Conservation (phyloP, 2,329 filamentous ascomycete species). For the Penicillium sp. region DNA sequence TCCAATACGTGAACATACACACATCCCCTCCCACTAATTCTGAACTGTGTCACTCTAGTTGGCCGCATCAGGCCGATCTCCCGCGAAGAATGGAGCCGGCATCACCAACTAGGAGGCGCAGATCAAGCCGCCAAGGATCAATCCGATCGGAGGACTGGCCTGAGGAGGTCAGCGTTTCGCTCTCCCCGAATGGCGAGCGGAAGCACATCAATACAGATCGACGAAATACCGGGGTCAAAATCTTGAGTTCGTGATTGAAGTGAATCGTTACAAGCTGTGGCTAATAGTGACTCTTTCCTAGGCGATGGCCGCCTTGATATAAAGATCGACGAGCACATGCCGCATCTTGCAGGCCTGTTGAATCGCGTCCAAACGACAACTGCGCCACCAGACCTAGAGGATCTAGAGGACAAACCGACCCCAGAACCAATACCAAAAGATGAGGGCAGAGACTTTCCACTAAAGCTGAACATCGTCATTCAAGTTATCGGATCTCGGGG, state of each 20-base stretch:
- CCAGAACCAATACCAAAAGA: not conserved
- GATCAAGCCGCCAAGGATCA: not conserved
- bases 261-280: not conserved
- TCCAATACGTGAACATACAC: not conserved
- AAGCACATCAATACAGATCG: slow-evolving; percentile 21
- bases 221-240: slow-evolving; percentile 16
- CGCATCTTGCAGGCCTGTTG: slow-evolving; percentile 20
- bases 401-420: not conserved
- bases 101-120: not conserved
- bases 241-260: slow-evolving; percentile 10
- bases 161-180: not conserved
- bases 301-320: slow-evolving; percentile 25
- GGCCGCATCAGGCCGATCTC: slow-evolving; percentile 1
- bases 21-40: not conserved
- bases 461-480: slow-evolving; percentile 60
- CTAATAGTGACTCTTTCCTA: not conserved
- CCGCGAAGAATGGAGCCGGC: slow-evolving; percentile 5
- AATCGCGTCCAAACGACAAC: slow-evolving; percentile 13
- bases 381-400: slow-evolving; percentile 12
- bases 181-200: not conserved
- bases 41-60: not conserved
- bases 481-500: slow-evolving; percentile 73
- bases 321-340: slow-evolving; percentile 18
- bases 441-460: slow-evolving; percentile 15
- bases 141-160: slow-evolving; percentile 13